Evolutionary conservation across 257 asterid species (phyloP), one percentile per base, ranked within the genome.

Genomic region (Eustoma russellianum): DNA sequence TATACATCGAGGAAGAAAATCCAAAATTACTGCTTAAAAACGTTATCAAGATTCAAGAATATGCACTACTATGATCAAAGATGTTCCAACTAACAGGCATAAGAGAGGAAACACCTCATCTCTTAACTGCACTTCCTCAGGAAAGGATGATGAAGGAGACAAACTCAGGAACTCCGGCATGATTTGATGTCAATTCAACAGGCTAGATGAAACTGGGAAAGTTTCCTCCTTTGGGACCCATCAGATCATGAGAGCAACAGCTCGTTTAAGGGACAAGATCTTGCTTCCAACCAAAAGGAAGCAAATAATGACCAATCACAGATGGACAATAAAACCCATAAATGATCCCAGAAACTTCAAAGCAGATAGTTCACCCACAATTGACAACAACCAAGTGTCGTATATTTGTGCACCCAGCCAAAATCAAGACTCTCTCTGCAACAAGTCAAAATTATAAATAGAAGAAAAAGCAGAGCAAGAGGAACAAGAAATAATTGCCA

Each of bases 111-210:
- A 54, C 71, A 86, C 96, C 95, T 86, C 93, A 65, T 82, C 85
- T 12, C 66, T 63, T 62, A 74, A 73, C 48, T 69, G 61, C 56
- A 73, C 53, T 52, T 83, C 94, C 77, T 85, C 95, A 3, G 83
- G 72, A 60, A 80, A 81, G 75, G 78, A 77, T 18, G 97, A 86
- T 49, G 95, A 73, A 14, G 91, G 84, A 66, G 97, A 74, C 53
- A 77, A 74, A 19, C 80, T 85, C 64, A 73, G 70, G 14, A 72
- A 75, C 35, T 82, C 88, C 83, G 77, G 79, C 70, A 66, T 74
- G 60, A 62, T 12, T 56, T 41, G 58, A 57, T 55, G 63, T 68
- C 57, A 60, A 58, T 63, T 62, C 59, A 40, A 66, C 70, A 63
- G 56, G 46, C 65, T 53, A 45, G 18, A 47, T 17, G 18, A 9